Evolutionary conservation across 2,329 filamentous ascomycete species (phyloP), one percentile per base, ranked within the genome.

Genomic region (Fusarium hainanense): DNA sequence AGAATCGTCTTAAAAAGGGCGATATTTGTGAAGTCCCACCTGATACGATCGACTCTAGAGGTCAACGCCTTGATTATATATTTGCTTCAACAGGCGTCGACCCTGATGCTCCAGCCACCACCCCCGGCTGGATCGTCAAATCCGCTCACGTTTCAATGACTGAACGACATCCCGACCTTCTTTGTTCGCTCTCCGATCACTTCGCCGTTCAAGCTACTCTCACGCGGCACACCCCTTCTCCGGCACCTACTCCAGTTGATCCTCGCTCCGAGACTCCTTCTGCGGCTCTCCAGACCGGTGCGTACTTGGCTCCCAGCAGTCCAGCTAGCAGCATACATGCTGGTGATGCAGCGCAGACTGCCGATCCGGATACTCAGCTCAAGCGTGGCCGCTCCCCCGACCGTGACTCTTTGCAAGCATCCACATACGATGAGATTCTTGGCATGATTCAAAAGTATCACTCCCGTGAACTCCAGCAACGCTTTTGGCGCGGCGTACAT

Each of bases 21-120:
- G 87, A 88, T 47, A 74, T 79, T 14, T 84, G 89, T 42, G 74
- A 77, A 34, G 84, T 97, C 9, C 84, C 91, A n/a, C 85, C 87
- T 0, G 85, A 90, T 48, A 87, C 88, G 0, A 80, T 85, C 6
- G 94, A 98, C 77, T 89, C 88, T 1, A 85, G 84, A 25, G 95
- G 92, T n/a, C 95, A 97, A 79, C 86, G 96, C 23, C 86, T 98
- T 49, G 96, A 99, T 81, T 99, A 99, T 80, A 92, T 99, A 75
- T 98, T 99, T 80, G 90, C 93, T 72, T 88, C 87, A 3, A 86
- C 87, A 14, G 87, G 85, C 14, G 70, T 77, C 70, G 58, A 72
- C 48, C 70, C 75, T 7, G 77, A 79, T 54, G 81, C 78, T 68
- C 77, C 74, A 40, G 67, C 66, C 44, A 59, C 58, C 49, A 62